Percentiles rank a stretch among this genome's conserved stretches.
Evolutionary conservation across 1,139 yeast species (phyloP).

Genomic region (Hyphopichia buzzinii): DNA sequence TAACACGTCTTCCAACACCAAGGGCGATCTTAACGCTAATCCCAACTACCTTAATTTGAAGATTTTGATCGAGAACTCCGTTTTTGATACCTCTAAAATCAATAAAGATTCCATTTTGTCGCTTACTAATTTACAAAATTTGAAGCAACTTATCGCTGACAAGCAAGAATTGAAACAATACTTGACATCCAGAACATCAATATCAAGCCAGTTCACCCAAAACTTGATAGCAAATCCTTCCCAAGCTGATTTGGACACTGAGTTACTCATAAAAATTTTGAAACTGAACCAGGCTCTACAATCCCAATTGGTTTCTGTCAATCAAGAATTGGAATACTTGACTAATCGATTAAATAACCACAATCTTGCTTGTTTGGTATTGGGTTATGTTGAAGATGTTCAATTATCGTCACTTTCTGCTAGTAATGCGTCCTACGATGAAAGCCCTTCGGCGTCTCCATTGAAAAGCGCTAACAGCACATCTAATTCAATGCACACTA

Average conservation of each 20-base stretch:
- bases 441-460: neutral
- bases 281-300: constrained; percentile 36
- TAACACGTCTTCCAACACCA: constrained; percentile 8
- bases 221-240: constrained; percentile 19
- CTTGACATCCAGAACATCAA: constrained; percentile 28
- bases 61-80: constrained; percentile 44
- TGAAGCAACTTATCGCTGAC: constrained; percentile 30
- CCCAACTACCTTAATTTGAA: constrained; percentile 35
- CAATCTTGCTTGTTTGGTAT: constrained; percentile 42
- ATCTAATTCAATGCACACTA: neutral
- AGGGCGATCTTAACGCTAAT: constrained; percentile 2
- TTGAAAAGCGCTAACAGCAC: neutral
- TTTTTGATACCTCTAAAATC: constrained; percentile 40
- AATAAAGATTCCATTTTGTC: constrained; percentile 36
- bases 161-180: constrained; percentile 33
- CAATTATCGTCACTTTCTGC: constrained; percentile 17
- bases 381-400: constrained; percentile 48
- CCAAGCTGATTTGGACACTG: constrained; percentile 25
- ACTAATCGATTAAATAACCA: constrained; percentile 33
- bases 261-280: constrained; percentile 29
- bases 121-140: constrained; percentile 24
- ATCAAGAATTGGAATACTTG: constrained; percentile 31
- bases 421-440: constrained; percentile 1
- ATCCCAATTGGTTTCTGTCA: constrained; percentile 25
- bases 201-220: constrained; percentile 36